Base-by-base conservation (phyloP, 257 asterid species). In the Nyctanthes arbortristis region DNA sequence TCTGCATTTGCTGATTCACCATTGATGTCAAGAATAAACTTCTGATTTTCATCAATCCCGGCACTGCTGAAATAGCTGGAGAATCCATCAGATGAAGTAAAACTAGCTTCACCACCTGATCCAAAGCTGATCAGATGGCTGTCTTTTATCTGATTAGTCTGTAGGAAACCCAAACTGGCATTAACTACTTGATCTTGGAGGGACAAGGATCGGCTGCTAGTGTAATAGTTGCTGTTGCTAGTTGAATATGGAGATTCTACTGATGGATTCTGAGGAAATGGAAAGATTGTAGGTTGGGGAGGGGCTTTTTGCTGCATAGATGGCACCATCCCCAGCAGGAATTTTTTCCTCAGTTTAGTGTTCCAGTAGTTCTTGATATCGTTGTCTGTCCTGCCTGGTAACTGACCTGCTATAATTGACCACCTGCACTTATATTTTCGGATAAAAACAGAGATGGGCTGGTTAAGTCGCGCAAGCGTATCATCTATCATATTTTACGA, bases 321-420 rank as follows among this genome's bases (percentile, higher is more conserved):
- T 43, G 54, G 54, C 24, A n/a, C 54, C 43, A 59, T 39, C 60
- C 52, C 10, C 9, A 34, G 7, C 69, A 67, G 63, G 37, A 74
- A 59, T 63, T 74, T 74, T 54, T 74, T 74, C 74, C 67, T 74
- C 8, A 74, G 78, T 27, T 67, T 74, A 13, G 78, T 74, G 54
- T 74, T 67, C 78, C 78, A 74, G 24, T 74, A 68, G 10, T 74
- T 74, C 72, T 74, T 74, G 13, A 74, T 67, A 49, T 67, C 74
- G 52, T 74, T 74, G 36, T 74, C 74, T 0, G 78, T 74, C 3
- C 78, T 74, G 18, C 78, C 74, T 0, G 78, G 66, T 52, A 74
- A 67, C 27, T 74, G 74, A 47, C 65, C 66, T 25, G 78, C 78
- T 67, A 74, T 74, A 14, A 74, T 67, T 74, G 74, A 74, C 78